Evolutionary conservation across 2,329 filamentous ascomycete genomes (phyloP), one percentile per base, ranked within the genome.

Genomic region (Xylaria sp.): DNA sequence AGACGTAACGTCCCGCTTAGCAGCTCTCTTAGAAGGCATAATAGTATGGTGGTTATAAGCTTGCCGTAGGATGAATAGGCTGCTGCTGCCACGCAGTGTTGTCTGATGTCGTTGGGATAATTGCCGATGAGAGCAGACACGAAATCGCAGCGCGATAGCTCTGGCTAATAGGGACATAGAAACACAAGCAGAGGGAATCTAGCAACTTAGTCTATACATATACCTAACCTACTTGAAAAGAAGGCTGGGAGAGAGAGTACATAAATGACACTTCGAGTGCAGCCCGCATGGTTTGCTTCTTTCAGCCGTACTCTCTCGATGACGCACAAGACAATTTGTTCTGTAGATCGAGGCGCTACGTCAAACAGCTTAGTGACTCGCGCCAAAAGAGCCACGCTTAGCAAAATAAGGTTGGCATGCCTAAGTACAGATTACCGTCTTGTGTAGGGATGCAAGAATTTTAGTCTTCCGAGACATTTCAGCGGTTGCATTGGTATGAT

Each of bases 11-110:
- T 74, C 75, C 55, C 78, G 73, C 71, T 79, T 80, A 24, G 68
- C 63, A 4, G 62, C 62, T 51, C 67, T 68, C 62, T 74, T 76
- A 4, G 69, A 58, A n/a, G 76, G 70, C 78, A 80, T 80, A 17
- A 80, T 80, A 17, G 58, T 71, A 30, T 34, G 65, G 27, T 51
- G 17, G 14, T 3, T 14, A 27, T 1, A 14, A 24, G 12, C 24
- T 54, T 56, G 54, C 32, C 32, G 59, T n/a, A 17, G 11, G 19
- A 19, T 12, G 1, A 53, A 11, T 36, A 4, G n/a, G 12, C 3
- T 17, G 19, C 12, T 45, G 30, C 12, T 21, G 1, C 8, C 32
- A 21, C 14, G 8, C 9, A n/a, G 32, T 30, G 14, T 50, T 27
- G 14, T 50, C 50, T 27, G 61, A 32, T 14, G 39, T 32, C 27